Evolutionary conservation across 768 basidiomycete genomes (phyloP).

Genomic region (Clathrus columnatus): DNA sequence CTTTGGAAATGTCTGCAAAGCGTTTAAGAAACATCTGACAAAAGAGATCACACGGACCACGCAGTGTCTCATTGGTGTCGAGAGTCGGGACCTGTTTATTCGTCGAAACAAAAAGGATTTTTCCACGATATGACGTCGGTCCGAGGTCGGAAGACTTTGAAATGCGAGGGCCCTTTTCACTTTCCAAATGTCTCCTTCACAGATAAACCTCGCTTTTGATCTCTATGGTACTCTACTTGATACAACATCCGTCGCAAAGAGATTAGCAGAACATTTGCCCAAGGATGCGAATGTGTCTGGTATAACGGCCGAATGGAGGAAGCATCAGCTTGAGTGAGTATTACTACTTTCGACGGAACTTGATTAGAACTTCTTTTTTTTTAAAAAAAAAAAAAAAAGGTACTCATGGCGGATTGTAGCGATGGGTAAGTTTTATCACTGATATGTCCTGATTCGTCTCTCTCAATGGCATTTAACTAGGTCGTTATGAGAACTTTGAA

Average conservation of each 20-base stretch:
- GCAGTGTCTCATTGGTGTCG: too few relatives aligned
- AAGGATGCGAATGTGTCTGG: constrained; percentile 11
- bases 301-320: constrained; percentile 17
- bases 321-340: constrained; percentile 24
- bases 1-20: too few relatives aligned
- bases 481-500: constrained; percentile 21
- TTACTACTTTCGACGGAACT: not conserved
- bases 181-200: not conserved
- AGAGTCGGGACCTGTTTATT: too few relatives aligned
- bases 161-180: not conserved
- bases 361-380: not conserved
- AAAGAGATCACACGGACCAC: too few relatives aligned
- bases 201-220: constrained; percentile 21
- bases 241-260: constrained; percentile 16
- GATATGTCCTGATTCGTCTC: not conserved
- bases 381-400: constrained; percentile 9
- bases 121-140: not conserved
- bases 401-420: constrained; percentile 24
- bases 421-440: constrained; percentile 12
- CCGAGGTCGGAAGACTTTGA: not conserved
- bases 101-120: not conserved
- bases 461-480: constrained; percentile 11
- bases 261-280: constrained; percentile 4
- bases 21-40: too few relatives aligned
- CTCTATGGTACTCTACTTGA: constrained; percentile 25